Conservation (phyloP, 371 early-diverging fungal genomes). For the Saksenaea vasiformis region DNA sequence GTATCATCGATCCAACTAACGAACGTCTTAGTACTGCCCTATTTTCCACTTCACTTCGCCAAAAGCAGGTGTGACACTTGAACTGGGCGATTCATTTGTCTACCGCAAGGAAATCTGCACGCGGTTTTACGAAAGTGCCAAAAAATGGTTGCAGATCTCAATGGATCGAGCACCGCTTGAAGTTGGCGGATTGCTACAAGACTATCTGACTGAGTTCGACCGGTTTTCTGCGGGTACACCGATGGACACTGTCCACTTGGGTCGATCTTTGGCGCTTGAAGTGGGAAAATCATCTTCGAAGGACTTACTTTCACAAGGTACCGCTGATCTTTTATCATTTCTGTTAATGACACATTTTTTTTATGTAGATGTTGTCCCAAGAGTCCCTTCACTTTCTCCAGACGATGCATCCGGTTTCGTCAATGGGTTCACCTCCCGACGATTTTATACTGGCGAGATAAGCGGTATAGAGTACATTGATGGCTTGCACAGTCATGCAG, state of each 20-base stretch:
- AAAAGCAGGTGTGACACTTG: slow-evolving; percentile 66
- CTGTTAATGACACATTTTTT: neutral
- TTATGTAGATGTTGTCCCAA: slow-evolving; percentile 40
- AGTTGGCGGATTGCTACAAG: slow-evolving; percentile 67
- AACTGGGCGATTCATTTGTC: slow-evolving; percentile 74
- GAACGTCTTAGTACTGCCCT: slow-evolving; percentile 58
- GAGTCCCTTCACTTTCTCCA: slow-evolving; percentile 41
- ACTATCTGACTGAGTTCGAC: slow-evolving; percentile 64
- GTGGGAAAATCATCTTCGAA: slow-evolving; percentile 59
- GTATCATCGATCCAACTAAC: neutral
- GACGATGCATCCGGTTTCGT: slow-evolving; percentile 65
- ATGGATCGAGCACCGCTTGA: slow-evolving; percentile 56
- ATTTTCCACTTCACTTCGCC: slow-evolving; percentile 71
- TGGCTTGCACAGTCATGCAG: slow-evolving; percentile 15
- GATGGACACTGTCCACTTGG: slow-evolving; percentile 64
- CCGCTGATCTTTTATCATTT: slow-evolving; percentile 1
- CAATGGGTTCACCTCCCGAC: slow-evolving; percentile 57
- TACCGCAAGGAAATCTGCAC: slow-evolving; percentile 74
- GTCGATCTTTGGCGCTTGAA: slow-evolving; percentile 74
- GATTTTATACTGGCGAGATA: slow-evolving; percentile 61
- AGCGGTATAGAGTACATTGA: slow-evolving; percentile 52
- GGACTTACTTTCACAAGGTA: slow-evolving; percentile 50
- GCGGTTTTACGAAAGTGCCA: slow-evolving; percentile 63
- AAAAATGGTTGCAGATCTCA: slow-evolving; percentile 69
- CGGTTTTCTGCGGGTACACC: slow-evolving; percentile 48